Base-by-base conservation (phyloP, 1,284 basidiomycete species). In the Moniliophthora roreri region DNA sequence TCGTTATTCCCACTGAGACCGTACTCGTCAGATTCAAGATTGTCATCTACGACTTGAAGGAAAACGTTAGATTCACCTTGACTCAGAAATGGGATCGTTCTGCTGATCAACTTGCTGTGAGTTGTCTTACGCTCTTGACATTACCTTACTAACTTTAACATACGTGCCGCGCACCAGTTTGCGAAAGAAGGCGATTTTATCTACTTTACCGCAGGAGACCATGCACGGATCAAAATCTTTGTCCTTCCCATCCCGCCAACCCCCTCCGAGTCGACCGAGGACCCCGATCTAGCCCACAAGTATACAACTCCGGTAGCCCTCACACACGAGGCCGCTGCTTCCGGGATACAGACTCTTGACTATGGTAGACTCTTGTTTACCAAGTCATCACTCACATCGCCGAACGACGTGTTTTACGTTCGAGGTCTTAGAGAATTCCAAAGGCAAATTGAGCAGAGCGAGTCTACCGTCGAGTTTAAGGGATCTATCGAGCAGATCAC, bases 71-170 rank as follows among this genome's bases (percentile, higher is more conserved):
- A 24, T 89, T 80, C 65, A 88, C 84, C 0, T 64, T 91, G 55
- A 91, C 91, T 0, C 84, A 89, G 56, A 66, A 78, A 24, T 96
- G 93, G 93, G 93, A 95, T 66, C 82, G 90, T 24, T 90, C 89
- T 32, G 85, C 89, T 0, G 77, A 76, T 56, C 63, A 73, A 10
- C 63, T 93, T 23, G 72, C 75, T 23, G 87, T 89, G 66, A 63
- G 76, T 64, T 47, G 34, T 16, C 13, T 11, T 4, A 51, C 36
- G 40, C 21, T 36, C 40, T 16, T n/a, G n/a, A n/a, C n/a, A n/a
- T n/a, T n/a, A n/a, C n/a, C n/a, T n/a, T n/a, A n/a, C n/a, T n/a
- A n/a, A n/a, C n/a, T n/a, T n/a, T n/a, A n/a, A n/a, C n/a, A n/a
- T n/a, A n/a, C n/a, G n/a, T n/a, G n/a, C n/a, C n/a, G n/a, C n/a